Percentiles rank a stretch among this genome's conserved stretches.
phyloP scores from a whole-genome alignment of 2,329 filamentous ascomycete genomes.

The Colletotrichum noveboracense region DNA sequence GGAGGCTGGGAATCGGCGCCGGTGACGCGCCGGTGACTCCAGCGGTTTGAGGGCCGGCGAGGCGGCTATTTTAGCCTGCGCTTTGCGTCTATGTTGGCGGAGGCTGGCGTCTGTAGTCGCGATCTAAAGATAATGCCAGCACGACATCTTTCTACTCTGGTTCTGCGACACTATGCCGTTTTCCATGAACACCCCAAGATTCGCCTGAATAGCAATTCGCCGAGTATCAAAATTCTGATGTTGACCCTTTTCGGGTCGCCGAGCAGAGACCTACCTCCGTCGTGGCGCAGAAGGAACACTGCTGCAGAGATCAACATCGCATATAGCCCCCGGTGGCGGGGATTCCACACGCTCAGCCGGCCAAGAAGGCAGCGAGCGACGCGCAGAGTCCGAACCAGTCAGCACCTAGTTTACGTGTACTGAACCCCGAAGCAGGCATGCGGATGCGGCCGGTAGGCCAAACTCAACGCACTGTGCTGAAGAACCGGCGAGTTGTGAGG shows the following conservation, averaged over 20 bases:
- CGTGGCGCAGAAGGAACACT: not conserved
- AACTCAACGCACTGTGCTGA: not conserved
- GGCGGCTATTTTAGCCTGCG: not conserved
- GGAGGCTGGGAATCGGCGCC: conserved; percentile 5
- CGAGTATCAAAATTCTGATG: not conserved
- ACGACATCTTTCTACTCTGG: not conserved
- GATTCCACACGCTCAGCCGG: not conserved
- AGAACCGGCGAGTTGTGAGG: not conserved
- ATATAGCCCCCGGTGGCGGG: not conserved
- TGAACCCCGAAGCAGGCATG: not conserved
- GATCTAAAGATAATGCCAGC: not conserved
- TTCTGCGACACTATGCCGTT: too few relatives aligned
- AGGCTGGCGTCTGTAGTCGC: not conserved
- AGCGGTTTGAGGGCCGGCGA: not conserved
- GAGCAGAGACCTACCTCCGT: not conserved
- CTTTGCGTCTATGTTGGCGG: not conserved
- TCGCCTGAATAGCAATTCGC: not conserved
- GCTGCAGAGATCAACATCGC: conserved; percentile 2
- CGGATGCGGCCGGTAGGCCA: not conserved
- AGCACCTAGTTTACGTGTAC: not conserved
- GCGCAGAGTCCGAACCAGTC: not conserved
- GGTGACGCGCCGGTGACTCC: not conserved
- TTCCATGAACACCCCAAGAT: not conserved
- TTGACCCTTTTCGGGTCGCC: not conserved
- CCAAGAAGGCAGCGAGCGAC: not conserved